These are phyloP conservation scores for Pistacia vera DNA, from an alignment of 345 rosid species.

Conservation along the genomic window DNA sequence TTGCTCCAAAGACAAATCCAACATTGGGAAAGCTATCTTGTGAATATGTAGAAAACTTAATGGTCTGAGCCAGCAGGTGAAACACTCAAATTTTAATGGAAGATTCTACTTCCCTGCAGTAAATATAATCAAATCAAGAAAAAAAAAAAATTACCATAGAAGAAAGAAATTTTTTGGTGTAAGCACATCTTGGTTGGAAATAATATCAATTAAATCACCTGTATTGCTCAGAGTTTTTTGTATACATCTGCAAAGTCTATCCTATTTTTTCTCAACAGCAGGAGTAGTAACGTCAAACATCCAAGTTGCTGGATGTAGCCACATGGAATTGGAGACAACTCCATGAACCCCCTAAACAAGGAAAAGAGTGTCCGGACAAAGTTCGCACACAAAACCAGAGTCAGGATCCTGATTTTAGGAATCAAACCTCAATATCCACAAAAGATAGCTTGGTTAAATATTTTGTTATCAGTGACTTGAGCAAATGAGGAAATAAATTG, in stretches of 20 bases:
- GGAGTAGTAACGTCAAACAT: conserved; percentile 90
- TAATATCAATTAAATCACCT: conserved; percentile 39
- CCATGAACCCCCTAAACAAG: conserved; percentile 55
- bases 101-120: conserved; percentile 65
- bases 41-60: conserved; percentile 63
- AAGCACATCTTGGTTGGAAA: conserved; percentile 5
- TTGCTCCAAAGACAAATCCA: conserved; percentile 71
- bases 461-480: no score
- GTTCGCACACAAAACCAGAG: no score
- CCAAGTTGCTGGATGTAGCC: conserved; percentile 97
- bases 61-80: conserved; percentile 72
- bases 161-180: background rate
- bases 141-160: background rate
- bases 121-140: background rate
- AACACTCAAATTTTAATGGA: conserved; percentile 52
- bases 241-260: conserved; percentile 83
- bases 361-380: background rate
- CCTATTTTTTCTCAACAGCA: conserved; percentile 58
- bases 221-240: conserved; percentile 51
- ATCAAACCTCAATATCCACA: no score
- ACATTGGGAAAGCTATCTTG: conserved; percentile 58
- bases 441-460: no score
- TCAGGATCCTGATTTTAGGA: background rate
- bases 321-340: conserved; percentile 54
- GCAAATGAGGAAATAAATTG: no score